Evolutionary conservation across 2,329 filamentous ascomycete species (phyloP).

Genomic region (Epichloe aotearoae): DNA sequence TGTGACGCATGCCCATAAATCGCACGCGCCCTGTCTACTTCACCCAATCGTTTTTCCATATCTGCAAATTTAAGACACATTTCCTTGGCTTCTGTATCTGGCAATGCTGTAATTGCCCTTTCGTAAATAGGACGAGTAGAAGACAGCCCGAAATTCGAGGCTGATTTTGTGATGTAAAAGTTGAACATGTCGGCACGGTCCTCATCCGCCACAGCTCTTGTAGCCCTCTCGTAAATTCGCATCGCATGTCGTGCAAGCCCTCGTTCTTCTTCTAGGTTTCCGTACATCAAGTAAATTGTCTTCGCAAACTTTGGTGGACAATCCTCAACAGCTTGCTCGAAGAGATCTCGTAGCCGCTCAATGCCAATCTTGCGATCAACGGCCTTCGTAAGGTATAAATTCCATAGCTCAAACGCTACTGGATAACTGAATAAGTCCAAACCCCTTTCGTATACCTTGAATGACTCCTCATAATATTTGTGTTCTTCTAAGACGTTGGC

Average conservation of each 20-base stretch:
- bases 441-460: conserved; percentile 94
- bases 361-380: conserved; percentile 94
- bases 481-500: conserved; percentile 90
- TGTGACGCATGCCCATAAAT: conserved; percentile 96
- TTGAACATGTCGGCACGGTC: conserved; percentile 97
- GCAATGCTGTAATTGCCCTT: conserved; percentile 82
- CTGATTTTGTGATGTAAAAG: conserved; percentile 98
- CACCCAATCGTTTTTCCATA: conserved; percentile 82
- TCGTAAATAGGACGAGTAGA: conserved; percentile 95
- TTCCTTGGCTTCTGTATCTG: conserved; percentile 82
- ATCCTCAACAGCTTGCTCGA: conserved; percentile 91
- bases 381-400: conserved; percentile 92
- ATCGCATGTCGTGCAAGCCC: conserved; percentile 92
- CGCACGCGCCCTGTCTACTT: conserved; percentile 86
- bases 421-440: conserved; percentile 98
- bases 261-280: conserved; percentile 88
- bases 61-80: conserved; percentile 99
- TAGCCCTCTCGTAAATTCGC: conserved; percentile 97
- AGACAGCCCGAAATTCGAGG: conserved; percentile 91
- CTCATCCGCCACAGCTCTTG: conserved; percentile 85
- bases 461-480: conserved; percentile 91
- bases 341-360: conserved; percentile 83
- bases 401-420: conserved; percentile 97
- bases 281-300: conserved; percentile 94
- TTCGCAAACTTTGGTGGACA: conserved; percentile 95